Base-by-base conservation (phyloP, 495 filamentous ascomycete genomes). In the Tricharina praecox region DNA sequence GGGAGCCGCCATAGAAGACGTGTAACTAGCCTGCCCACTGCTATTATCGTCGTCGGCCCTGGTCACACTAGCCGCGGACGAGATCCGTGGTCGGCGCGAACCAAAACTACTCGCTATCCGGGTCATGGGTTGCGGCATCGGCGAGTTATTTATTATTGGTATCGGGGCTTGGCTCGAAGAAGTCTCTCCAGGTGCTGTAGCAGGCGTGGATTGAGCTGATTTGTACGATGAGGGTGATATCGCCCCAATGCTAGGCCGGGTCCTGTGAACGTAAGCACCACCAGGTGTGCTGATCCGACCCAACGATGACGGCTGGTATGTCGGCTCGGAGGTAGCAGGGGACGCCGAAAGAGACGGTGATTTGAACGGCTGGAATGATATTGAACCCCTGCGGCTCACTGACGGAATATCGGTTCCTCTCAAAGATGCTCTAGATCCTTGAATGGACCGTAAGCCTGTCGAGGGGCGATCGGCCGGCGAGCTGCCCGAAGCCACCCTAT, bases 331-430 rank as follows among this genome's bases (percentile, higher is more conserved):
- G 40, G 49, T 58, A 5, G 75, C 74, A 5, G 90, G 90, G 8
- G 88, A 96, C n/a, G 82, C 81, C 13, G 86, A 92, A 15, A 97
- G 70, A 16, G 88, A 86, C 7, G 86, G 84, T 4, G 87, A 84
- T 65, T 96, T 97, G 66, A 97, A 97, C 1, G 88, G 81, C 32
- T 61, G 58, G 58, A 86, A 82, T 59, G 94, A 93, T 13, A 93
- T 73, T 0, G 87, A 96, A 8, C 83, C 75, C n/a, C 87, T 77
- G 51, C 82, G 70, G 21, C 34, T 38, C 20, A 25, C 26, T 20
- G 43, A 28, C 8, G 9, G 15, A 1, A 34, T 32, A 15, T 35
- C 43, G 10, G 25, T 35, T 32, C 43, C 16, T 20, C 25, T 46
- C 3, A 75, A 63, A 43, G 76, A 78, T 40, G 76, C 70, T 40